Percentiles rank a stretch among this genome's conserved stretches.
Conservation (phyloP, 495 filamentous ascomycete species). For the Lasiosphaeriaceae sp. region DNA sequence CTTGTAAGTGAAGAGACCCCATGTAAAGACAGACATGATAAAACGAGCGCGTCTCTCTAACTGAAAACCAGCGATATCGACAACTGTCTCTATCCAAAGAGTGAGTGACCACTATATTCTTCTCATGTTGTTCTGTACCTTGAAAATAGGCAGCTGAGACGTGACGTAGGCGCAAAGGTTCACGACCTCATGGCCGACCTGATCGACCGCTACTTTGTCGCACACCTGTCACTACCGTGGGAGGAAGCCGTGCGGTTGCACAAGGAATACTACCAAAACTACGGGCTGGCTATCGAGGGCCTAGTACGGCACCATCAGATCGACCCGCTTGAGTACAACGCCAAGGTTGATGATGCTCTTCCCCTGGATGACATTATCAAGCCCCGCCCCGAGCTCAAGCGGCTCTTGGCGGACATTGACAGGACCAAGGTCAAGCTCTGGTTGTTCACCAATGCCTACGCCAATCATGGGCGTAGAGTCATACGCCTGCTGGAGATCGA, state of each 20-base stretch:
- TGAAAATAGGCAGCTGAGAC: background rate
- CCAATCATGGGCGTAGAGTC: slow-evolving; percentile 81
- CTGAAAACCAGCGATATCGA: slow-evolving; percentile 70
- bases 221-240: slow-evolving; percentile 64
- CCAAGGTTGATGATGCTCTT: slow-evolving; percentile 89
- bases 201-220: slow-evolving; percentile 79
- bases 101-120: slow-evolving; percentile 31
- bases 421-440: slow-evolving; percentile 75
- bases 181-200: slow-evolving; percentile 70
- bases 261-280: slow-evolving; percentile 87
- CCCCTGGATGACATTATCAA: slow-evolving; percentile 80
- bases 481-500: slow-evolving; percentile 76
- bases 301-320: slow-evolving; percentile 92
- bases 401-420: slow-evolving; percentile 76
- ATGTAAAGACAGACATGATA: background rate
- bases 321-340: slow-evolving; percentile 91
- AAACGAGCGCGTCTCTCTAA: background rate
- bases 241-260: slow-evolving; percentile 80
- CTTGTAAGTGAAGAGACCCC: slow-evolving; percentile 33
- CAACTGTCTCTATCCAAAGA: slow-evolving; percentile 80
- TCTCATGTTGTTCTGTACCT: background rate
- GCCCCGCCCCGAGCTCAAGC: slow-evolving; percentile 68
- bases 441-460: slow-evolving; percentile 95
- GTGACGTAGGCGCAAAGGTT: slow-evolving; percentile 55
- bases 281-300: slow-evolving; percentile 95